These are phyloP conservation scores for Pelagophyceae sp. DNA, from an alignment of 352 stramenopile genomes.

Conservation along the genomic window DNA sequence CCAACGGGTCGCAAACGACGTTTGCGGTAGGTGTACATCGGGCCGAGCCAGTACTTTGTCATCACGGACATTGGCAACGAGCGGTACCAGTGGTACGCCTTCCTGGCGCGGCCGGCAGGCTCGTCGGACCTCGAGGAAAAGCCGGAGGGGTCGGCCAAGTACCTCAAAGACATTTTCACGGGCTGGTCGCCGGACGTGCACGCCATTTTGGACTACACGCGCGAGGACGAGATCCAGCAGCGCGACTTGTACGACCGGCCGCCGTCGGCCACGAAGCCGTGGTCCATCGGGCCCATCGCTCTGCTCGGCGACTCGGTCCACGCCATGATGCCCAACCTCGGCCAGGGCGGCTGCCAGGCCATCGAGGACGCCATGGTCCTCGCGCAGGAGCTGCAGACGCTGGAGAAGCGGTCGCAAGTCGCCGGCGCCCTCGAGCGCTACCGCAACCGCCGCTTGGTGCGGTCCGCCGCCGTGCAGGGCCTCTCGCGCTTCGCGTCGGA, in stretches of 20 bases:
- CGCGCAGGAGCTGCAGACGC: slow-evolving; percentile 39
- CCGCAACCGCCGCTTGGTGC: slow-evolving; percentile 43
- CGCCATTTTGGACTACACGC: slow-evolving; percentile 47
- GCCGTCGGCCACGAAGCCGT: slow-evolving; percentile 47
- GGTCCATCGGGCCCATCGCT: slow-evolving; percentile 48
- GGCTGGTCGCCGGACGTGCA: slow-evolving; percentile 55
- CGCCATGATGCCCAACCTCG: slow-evolving; percentile 63
- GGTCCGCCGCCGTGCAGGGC: slow-evolving; percentile 52
- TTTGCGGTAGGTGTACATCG: too few relatives aligned
- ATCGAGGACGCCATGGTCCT: slow-evolving; percentile 62
- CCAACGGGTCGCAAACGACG: too few relatives aligned
- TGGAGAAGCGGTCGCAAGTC: slow-evolving; percentile 37
- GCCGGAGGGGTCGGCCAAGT: slow-evolving; percentile 38
- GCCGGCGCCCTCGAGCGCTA: slow-evolving; percentile 39
- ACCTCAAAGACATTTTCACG: slow-evolving; percentile 43
- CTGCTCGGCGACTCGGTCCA: slow-evolving; percentile 54
- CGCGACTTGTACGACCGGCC: slow-evolving; percentile 61
- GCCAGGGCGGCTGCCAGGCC: slow-evolving; percentile 59
- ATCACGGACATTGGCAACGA: slow-evolving; percentile 63
- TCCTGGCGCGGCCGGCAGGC: slow-evolving; percentile 46
- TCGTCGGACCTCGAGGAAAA: slow-evolving; percentile 37
- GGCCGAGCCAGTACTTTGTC: slow-evolving; percentile 58
- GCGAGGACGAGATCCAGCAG: slow-evolving; percentile 56
- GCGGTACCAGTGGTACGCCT: slow-evolving; percentile 61
- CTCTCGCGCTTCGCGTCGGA: slow-evolving; percentile 56